A percentile compares a stretch with the other conserved stretches of the same genome.
phyloP scores from a whole-genome alignment of 176 grass and related monocot species.

The Cocos nucifera region DNA sequence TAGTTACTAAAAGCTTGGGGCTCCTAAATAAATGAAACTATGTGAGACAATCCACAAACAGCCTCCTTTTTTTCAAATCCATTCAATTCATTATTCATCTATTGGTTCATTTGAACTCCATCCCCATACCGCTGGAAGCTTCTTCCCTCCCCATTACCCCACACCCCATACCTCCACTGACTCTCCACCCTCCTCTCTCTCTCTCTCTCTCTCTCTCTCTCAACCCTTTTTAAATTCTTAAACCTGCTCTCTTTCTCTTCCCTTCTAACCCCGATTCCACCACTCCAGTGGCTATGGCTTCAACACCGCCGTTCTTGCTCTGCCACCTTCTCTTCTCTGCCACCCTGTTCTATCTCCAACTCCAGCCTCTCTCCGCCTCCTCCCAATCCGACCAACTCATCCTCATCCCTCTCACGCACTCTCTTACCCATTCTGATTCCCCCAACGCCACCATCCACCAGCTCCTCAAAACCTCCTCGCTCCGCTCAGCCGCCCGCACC shows the following conservation, averaged over 20 bases:
- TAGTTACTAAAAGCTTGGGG: too few relatives aligned
- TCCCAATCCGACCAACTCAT: conserved; percentile 37
- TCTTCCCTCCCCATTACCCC: too few relatives aligned
- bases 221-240: conserved; percentile 19
- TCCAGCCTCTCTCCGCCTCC: conserved; percentile 28
- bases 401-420: conserved; percentile 1
- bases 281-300: too few relatives aligned
- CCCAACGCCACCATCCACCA: conserved; percentile 32
- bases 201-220: neutral
- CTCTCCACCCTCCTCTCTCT: too few relatives aligned
- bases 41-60: too few relatives aligned
- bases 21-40: too few relatives aligned
- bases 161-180: neutral
- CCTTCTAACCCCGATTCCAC: neutral
- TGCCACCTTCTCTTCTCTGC: conserved; percentile 1
- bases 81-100: too few relatives aligned
- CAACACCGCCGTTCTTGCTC: neutral
- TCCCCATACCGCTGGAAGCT: too few relatives aligned
- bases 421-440: neutral
- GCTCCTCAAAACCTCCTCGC: conserved; percentile 48
- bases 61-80: too few relatives aligned
- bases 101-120: too few relatives aligned
- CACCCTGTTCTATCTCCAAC: neutral
- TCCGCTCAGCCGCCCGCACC: conserved; percentile 43
- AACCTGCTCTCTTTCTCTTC: conserved; percentile 13